Evolutionary conservation across 768 basidiomycete species (phyloP).

Genomic region (Suillus subalutaceus): DNA sequence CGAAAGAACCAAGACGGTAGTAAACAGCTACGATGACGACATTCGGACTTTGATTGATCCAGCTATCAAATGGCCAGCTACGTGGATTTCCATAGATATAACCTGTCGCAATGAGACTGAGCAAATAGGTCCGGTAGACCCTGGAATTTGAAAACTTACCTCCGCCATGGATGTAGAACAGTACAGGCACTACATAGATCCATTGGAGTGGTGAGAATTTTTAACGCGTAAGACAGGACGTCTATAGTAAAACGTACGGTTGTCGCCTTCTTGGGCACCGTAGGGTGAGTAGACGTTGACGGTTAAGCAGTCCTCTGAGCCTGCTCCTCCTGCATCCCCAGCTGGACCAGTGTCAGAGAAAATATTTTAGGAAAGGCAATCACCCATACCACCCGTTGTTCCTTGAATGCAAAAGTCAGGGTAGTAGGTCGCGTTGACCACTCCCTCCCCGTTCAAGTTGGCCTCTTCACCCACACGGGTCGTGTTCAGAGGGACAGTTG

Average conservation of each 20-base stretch:
- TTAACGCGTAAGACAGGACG: neutral
- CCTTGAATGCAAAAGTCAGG: conserved; percentile 67
- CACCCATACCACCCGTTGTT: conserved; percentile 44
- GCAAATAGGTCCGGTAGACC: neutral
- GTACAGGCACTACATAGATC: conserved; percentile 36
- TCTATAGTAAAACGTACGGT: conserved; percentile 39
- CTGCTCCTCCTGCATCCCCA: conserved; percentile 64
- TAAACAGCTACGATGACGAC: conserved; percentile 69
- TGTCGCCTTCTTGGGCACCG: conserved; percentile 46
- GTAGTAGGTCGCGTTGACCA: conserved; percentile 56
- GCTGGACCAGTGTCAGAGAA: conserved; percentile 29
- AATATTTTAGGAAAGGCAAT: neutral
- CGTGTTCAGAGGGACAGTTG: conserved; percentile 56
- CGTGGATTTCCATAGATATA: conserved; percentile 63
- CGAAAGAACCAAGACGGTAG: conserved; percentile 65
- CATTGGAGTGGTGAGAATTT: neutral
- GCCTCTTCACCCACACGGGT: conserved; percentile 41
- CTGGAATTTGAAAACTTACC: conserved; percentile 19
- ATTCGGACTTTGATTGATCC: conserved; percentile 64
- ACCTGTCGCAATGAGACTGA: conserved; percentile 31
- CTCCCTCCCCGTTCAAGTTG: conserved; percentile 27
- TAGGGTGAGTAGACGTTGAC: conserved; percentile 68
- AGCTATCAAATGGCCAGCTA: conserved; percentile 68
- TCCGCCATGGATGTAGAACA: conserved; percentile 47
- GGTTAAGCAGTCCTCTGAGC: conserved; percentile 69